A percentile compares a stretch with the other conserved stretches of the same genome.
Evolutionary conservation across 2,329 filamentous ascomycete species (phyloP).

Genomic region (Monosporascus sp.): DNA sequence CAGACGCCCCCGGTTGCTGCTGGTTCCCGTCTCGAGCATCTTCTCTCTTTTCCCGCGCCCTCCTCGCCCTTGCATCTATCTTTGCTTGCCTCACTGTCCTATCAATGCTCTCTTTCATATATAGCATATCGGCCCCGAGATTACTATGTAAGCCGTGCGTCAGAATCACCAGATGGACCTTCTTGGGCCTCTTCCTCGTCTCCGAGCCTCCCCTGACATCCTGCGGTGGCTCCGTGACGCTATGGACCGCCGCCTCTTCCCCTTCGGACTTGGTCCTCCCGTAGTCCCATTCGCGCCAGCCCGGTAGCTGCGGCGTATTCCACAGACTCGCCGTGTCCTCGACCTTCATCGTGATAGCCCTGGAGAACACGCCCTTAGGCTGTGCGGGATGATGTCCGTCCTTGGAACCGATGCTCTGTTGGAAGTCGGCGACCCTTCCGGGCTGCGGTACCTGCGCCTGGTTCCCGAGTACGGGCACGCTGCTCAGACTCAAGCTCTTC

Average conservation of each 20-base stretch:
- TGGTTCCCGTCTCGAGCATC: constrained; percentile 13
- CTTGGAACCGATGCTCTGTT: constrained; percentile 54
- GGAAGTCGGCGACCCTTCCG: constrained; percentile 72
- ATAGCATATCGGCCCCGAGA: constrained; percentile 92
- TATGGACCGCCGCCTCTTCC: constrained; percentile 15
- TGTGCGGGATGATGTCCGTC: constrained; percentile 58
- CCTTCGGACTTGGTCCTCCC: constrained; percentile 20
- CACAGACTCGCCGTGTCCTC: constrained; percentile 88
- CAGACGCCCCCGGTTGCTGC: constrained; percentile 24
- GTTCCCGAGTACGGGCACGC: constrained; percentile 40
- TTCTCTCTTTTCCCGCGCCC: constrained; percentile 39
- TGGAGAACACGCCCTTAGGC: constrained; percentile 75
- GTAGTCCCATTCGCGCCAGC: constrained; percentile 45
- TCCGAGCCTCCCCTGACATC: constrained; percentile 11
- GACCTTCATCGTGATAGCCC: constrained; percentile 69
- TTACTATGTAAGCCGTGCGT: constrained; percentile 97
- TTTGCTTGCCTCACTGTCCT: constrained; percentile 70
- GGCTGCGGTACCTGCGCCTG: constrained; percentile 52
- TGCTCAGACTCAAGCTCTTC: constrained; percentile 67
- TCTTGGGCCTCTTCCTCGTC: constrained; percentile 56
- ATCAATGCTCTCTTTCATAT: constrained; percentile 95
- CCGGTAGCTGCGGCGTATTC: constrained; percentile 83
- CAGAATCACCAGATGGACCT: constrained; percentile 83
- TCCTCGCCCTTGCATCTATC: constrained; percentile 59
- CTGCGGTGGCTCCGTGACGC: constrained; percentile 12